These are phyloP conservation scores for Russula foetens DNA, from an alignment of 768 basidiomycete genomes.

Conservation along the genomic window DNA sequence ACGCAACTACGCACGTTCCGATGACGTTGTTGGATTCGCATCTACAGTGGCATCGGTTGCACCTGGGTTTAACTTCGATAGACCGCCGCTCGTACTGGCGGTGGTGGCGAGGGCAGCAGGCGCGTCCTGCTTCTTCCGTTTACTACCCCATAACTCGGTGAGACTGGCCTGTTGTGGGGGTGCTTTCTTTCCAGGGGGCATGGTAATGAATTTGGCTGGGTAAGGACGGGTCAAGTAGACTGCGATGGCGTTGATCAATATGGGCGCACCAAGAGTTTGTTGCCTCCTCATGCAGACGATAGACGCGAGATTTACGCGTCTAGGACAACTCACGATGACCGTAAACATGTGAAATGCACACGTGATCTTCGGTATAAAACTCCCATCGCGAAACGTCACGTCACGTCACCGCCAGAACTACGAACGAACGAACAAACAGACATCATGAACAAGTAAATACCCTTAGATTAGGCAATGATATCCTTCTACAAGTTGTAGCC, in stretches of 20 bases:
- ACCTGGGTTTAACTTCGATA: not conserved
- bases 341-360: constrained; percentile 7
- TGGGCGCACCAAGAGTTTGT: constrained; percentile 53
- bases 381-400: not conserved
- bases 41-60: not conserved
- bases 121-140: constrained; percentile 29
- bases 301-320: constrained; percentile 8
- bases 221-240: not conserved
- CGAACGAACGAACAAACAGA: no score
- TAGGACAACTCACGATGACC: constrained; percentile 5
- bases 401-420: not conserved
- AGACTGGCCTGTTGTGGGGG: constrained; percentile 76
- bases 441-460: no score
- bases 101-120: constrained; percentile 21
- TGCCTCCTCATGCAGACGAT: constrained; percentile 51
- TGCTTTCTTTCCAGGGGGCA: constrained; percentile 61
- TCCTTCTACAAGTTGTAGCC: no score
- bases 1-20: constrained; percentile 1
- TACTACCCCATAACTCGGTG: constrained; percentile 62
- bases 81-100: constrained; percentile 10
- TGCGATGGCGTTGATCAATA: not conserved
- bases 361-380: constrained; percentile 1
- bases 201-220: constrained; percentile 66
- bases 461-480: no score
- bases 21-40: not conserved